Evolutionary conservation across 2,329 filamentous ascomycete species (phyloP), one percentile per base, ranked within the genome.

Genomic region (Neophaeococcomyces aloes): DNA sequence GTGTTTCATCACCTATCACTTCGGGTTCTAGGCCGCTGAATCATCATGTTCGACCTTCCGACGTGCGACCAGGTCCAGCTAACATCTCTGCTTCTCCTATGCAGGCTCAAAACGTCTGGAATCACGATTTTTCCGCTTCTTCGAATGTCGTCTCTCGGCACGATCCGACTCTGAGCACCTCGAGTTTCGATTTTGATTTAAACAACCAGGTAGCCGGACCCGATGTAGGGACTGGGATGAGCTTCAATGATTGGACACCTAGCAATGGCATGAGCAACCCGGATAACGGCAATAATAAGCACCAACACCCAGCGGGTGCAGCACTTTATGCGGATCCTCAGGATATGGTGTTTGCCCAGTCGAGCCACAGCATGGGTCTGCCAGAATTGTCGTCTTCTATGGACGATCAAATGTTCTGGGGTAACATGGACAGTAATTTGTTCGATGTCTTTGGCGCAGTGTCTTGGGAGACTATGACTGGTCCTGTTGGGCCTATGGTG

Each of bases 361-460:
- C 40, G n/a, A 53, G 44, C 25, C 53, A 53, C 47, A 51, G 48
- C 31, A 48, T 52, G 42, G 46, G 41, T 17, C 38, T 48, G 8
- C 35, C 42, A 18, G 48, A 46, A 18, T 13, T 39, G 37, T 39
- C 37, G 13, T 39, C 23, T 27, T 27, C 37, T 13, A 44, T 35
- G 38, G 53, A 55, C 43, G 52, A 54, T 31, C 52, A 49, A 29
- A 50, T 53, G 47, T 53, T 55, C 35, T 55, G 52, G 52, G 49
- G 48, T 11, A 53, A 53, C 29, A 50, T 53, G 47, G 52, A 55
- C 21, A 39, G 37, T 25, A 53, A 53, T 30, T 46, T 53, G n/a
- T 47, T 50, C 10, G 53, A 55, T 33, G 50, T 55, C 25, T 55
- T 55, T 45, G 53, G 53, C 7, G 47, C 46, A 14, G 53, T 50